Conservation (phyloP, 352 stramenopile species). For the Phytophthora sansomeana region DNA sequence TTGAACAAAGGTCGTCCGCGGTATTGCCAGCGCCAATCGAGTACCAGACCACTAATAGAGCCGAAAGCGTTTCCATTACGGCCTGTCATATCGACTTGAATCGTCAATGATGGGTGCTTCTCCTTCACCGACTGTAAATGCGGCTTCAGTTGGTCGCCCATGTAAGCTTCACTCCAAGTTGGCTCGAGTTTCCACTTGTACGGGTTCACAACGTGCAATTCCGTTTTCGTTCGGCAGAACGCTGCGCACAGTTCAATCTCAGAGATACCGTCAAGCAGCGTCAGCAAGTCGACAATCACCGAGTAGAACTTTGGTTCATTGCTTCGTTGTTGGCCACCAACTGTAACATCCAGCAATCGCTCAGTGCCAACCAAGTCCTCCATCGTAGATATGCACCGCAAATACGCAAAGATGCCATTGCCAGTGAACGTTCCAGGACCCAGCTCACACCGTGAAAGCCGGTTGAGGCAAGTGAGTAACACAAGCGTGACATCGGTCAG, state of each 20-base stretch:
- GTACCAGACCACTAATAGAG: not conserved
- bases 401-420: conserved; percentile 1
- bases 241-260: conserved; percentile 1
- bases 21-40: conserved; percentile 3
- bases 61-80: no score
- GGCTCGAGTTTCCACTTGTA: conserved; percentile 2
- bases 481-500: not conserved
- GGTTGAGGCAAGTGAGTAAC: not conserved
- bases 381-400: not conserved
- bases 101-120: not conserved
- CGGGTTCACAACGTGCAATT: conserved; percentile 6
- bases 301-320: conserved; percentile 2
- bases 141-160: conserved; percentile 12
- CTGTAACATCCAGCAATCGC: not conserved
- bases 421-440: not conserved
- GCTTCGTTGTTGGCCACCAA: conserved; percentile 4
- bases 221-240: not conserved
- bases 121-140: not conserved
- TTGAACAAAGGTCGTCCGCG: not conserved
- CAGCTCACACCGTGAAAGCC: not conserved
- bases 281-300: conserved; percentile 4
- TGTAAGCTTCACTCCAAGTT: conserved; percentile 4
- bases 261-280: not conserved
- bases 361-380: not conserved
- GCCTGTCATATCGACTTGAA: conserved; percentile 6